phyloP scores from a whole-genome alignment of 495 filamentous ascomycete species.

The Penicillium pancosmium region DNA sequence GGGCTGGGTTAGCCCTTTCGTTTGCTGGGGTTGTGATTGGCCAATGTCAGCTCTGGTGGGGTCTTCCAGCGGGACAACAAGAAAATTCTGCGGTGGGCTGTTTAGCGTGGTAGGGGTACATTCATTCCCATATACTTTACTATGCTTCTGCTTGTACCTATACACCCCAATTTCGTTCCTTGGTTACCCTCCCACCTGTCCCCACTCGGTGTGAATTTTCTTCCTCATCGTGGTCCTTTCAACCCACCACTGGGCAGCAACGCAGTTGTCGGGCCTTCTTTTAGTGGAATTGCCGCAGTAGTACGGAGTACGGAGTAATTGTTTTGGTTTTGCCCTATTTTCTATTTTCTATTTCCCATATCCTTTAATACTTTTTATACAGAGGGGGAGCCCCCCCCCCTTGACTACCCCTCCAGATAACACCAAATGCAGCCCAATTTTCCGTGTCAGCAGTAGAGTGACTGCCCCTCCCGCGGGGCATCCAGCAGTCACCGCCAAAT shows the following conservation, averaged over 20 bases:
- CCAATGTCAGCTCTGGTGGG: constrained; percentile 12
- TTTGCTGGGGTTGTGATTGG: constrained; percentile 31
- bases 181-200: constrained; percentile 27
- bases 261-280: constrained; percentile 36
- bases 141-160: neutral
- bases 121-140: neutral
- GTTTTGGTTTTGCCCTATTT: constrained; percentile 15
- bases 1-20: constrained; percentile 47
- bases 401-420: neutral
- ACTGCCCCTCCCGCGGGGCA: constrained; percentile 3
- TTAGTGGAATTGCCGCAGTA: constrained; percentile 11
- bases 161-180: constrained; percentile 20
- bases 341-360: constrained; percentile 18
- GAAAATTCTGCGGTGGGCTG: constrained; percentile 37
- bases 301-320: neutral
- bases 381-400: neutral
- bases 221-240: constrained; percentile 18
- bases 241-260: constrained; percentile 48
- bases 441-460: neutral
- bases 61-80: constrained; percentile 14
- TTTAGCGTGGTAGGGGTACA: constrained; percentile 9
- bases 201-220: constrained; percentile 36
- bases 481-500: constrained; percentile 21
- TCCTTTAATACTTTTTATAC: neutral
- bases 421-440: neutral